Conservation (phyloP, 805 yeast genomes). For the Kuraishia ogatae region DNA sequence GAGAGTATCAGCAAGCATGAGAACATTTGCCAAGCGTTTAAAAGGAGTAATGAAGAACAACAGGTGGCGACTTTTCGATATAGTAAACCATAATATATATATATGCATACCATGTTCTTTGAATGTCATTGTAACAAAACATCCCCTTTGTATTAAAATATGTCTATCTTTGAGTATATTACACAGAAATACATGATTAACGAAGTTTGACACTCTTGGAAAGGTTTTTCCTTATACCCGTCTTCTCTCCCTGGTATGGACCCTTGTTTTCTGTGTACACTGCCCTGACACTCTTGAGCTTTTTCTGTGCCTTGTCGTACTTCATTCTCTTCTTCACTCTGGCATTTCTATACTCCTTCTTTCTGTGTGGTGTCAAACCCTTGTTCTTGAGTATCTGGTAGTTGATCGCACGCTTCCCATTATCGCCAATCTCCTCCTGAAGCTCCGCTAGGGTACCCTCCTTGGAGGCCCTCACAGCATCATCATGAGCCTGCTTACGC, state of each 20-base stretch:
- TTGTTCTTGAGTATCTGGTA: slow-evolving; percentile 94
- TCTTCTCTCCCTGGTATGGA: slow-evolving; percentile 87
- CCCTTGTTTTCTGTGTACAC: slow-evolving; percentile 73
- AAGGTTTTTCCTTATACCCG: slow-evolving; percentile 94
- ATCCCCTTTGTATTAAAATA: background rate
- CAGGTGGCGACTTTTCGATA: too few species aligned
- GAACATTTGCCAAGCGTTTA: too few species aligned
- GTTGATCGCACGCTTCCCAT: slow-evolving; percentile 90
- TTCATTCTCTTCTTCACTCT: slow-evolving; percentile 98
- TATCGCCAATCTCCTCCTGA: slow-evolving; percentile 55
- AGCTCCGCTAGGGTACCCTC: slow-evolving; percentile 77
- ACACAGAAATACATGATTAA: background rate
- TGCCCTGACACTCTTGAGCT: slow-evolving; percentile 80
- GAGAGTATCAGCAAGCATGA: too few species aligned
- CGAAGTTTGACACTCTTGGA: slow-evolving; percentile 77
- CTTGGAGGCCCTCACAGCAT: slow-evolving; percentile 70
- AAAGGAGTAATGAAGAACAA: too few species aligned
- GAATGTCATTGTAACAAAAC: background rate
- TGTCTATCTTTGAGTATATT: background rate
- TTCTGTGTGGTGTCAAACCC: slow-evolving; percentile 89
- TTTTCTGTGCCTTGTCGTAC: slow-evolving; percentile 92
- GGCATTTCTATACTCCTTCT: slow-evolving; percentile 90
- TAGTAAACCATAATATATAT: too few species aligned
- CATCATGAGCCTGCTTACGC: slow-evolving; percentile 55
- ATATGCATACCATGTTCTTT: too few species aligned